Percentiles rank a stretch among this genome's conserved stretches.
phyloP scores from a whole-genome alignment of 2,329 filamentous ascomycete genomes.

The Colletotrichum coccodes region DNA sequence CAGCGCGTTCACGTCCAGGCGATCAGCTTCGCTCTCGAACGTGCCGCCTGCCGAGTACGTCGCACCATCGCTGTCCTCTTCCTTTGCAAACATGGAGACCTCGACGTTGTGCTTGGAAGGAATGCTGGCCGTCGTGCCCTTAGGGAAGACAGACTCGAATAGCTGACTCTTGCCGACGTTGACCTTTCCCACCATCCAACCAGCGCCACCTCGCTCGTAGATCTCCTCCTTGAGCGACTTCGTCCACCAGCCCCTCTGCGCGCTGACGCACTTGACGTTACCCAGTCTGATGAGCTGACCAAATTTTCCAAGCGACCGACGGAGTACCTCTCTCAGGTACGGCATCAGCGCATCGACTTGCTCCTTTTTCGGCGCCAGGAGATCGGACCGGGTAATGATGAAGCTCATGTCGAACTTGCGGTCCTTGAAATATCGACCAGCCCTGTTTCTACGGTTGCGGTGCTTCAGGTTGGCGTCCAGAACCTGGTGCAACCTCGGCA shows the following conservation, averaged over 20 bases:
- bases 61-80: slow-evolving; percentile 19
- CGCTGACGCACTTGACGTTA: slow-evolving; percentile 87
- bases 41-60: slow-evolving; percentile 14
- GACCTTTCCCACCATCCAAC: slow-evolving; percentile 97
- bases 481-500: slow-evolving; percentile 78
- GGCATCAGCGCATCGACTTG: slow-evolving; percentile 90
- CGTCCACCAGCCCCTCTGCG: slow-evolving; percentile 92
- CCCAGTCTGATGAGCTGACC: slow-evolving; percentile 82
- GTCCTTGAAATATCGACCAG: slow-evolving; percentile 72
- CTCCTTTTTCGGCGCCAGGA: slow-evolving; percentile 84
- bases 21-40: slow-evolving; percentile 37
- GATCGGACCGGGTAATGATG: slow-evolving; percentile 87
- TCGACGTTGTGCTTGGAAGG: slow-evolving; percentile 17
- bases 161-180: slow-evolving; percentile 97
- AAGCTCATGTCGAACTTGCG: slow-evolving; percentile 85
- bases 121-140: slow-evolving; percentile 54
- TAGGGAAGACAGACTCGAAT: slow-evolving; percentile 88
- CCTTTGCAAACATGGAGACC: slow-evolving; percentile 29
- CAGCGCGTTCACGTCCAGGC: slow-evolving; percentile 61
- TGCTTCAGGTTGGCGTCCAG: slow-evolving; percentile 81
- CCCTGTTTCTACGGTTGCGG: slow-evolving; percentile 80
- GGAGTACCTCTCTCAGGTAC: slow-evolving; percentile 80
- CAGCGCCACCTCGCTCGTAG: slow-evolving; percentile 82
- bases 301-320: slow-evolving; percentile 76
- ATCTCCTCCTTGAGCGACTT: slow-evolving; percentile 87